Evolutionary conservation across 805 yeast genomes (phyloP).

Genomic region (Candida sphagnicola): DNA sequence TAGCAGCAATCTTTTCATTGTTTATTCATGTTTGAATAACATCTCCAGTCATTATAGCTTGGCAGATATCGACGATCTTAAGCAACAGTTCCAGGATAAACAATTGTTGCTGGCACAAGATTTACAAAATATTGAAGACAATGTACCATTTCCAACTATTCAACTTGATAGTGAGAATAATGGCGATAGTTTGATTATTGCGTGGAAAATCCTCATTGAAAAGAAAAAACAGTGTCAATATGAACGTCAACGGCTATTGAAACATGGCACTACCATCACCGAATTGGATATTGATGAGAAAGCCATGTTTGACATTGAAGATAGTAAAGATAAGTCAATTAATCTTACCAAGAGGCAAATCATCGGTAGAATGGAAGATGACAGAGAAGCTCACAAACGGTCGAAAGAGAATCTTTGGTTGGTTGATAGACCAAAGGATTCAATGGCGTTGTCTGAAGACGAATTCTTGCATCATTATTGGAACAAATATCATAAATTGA

Average conservation of each 20-base stretch:
- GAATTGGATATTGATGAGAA: constrained; percentile 24
- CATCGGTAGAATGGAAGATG: constrained; percentile 82
- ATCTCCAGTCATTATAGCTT: constrained; percentile 27
- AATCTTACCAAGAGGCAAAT: constrained; percentile 48
- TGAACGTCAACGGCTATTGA: constrained; percentile 41
- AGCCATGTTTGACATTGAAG: constrained; percentile 23
- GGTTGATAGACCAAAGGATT: constrained; percentile 44
- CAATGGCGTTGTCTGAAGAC: constrained; percentile 31
- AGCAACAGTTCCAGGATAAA: constrained; percentile 15
- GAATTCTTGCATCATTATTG: constrained; percentile 45
- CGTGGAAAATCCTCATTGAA: constrained; percentile 46
- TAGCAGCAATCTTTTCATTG: constrained; percentile 34
- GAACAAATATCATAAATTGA: constrained; percentile 42
- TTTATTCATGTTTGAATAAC: constrained; percentile 30
- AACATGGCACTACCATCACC: constrained; percentile 18
- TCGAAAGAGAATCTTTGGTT: constrained; percentile 81
- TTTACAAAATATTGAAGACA: constrained; percentile 20
- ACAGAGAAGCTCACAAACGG: constrained; percentile 84
- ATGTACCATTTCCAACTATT: constrained; percentile 33
- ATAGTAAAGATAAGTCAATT: constrained; percentile 13
- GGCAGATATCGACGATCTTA: constrained; percentile 12
- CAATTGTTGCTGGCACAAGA: constrained; percentile 36
- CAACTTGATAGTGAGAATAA: constrained; percentile 17
- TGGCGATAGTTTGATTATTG: constrained; percentile 27
- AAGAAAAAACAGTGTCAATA: constrained; percentile 51